A percentile compares a stretch with the other conserved stretches of the same genome.
Evolutionary conservation across 805 yeast species (phyloP).

Genomic region (Ogataea glucozyma): DNA sequence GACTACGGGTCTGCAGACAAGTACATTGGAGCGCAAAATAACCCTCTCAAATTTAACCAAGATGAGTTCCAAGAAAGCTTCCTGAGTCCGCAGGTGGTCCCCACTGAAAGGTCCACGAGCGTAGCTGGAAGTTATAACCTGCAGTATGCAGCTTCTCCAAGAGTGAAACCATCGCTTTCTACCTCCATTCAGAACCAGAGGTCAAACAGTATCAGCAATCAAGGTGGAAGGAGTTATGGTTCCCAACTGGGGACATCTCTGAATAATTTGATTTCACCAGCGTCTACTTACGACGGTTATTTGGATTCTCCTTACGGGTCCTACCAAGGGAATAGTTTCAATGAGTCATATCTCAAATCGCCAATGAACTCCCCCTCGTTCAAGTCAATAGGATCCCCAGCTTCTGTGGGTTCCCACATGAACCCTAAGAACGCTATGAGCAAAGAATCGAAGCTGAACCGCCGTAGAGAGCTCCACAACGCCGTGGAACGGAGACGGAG

Average conservation of each 20-base stretch:
- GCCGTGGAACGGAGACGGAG: slow-evolving; percentile 93
- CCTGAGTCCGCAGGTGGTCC: slow-evolving; percentile 19
- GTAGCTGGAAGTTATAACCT: slow-evolving; percentile 16
- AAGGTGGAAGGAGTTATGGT: slow-evolving; percentile 30
- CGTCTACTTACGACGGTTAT: slow-evolving; percentile 36
- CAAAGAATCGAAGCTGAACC: slow-evolving; percentile 69
- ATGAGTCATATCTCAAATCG: slow-evolving; percentile 35
- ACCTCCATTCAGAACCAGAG: slow-evolving; percentile 20
- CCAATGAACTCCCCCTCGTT: slow-evolving; percentile 38
- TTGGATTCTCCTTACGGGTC: slow-evolving; percentile 40
- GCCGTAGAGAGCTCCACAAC: slow-evolving; percentile 87
- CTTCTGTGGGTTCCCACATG: slow-evolving; percentile 35
- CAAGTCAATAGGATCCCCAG: slow-evolving; percentile 37
- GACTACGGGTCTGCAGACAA: slow-evolving; percentile 13
- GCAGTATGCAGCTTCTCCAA: slow-evolving; percentile 34
- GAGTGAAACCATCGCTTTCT: slow-evolving; percentile 24
- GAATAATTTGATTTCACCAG: slow-evolving; percentile 36
- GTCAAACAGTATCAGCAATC: slow-evolving; percentile 27
- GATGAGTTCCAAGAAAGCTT: slow-evolving; percentile 18
- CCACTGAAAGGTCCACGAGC: slow-evolving; percentile 18
- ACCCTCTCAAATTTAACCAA: slow-evolving; percentile 10
- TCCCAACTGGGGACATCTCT: slow-evolving; percentile 35
- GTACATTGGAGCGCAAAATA: slow-evolving; percentile 5
- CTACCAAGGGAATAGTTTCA: slow-evolving; percentile 30
- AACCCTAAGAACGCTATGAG: slow-evolving; percentile 40